These are phyloP conservation scores for Colletotrichum sp. DNA, from an alignment of 2,329 filamentous ascomycete genomes.

Conservation along the genomic window DNA sequence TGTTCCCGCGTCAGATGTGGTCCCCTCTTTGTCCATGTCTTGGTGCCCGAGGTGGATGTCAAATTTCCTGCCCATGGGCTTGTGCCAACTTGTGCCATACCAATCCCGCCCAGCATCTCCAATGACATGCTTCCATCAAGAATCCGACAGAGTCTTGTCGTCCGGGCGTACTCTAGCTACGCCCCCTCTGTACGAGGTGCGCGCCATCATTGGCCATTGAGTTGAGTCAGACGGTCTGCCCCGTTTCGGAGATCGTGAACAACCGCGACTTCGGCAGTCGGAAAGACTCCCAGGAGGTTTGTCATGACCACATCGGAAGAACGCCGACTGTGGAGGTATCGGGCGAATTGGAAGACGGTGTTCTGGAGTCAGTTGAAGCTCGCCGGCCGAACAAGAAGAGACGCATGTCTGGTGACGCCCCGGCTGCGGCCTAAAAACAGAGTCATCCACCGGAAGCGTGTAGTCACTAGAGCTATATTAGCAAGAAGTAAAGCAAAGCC, in stretches of 20 bases:
- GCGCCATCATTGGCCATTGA: neutral
- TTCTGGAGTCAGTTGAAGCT: no score
- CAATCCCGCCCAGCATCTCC: neutral
- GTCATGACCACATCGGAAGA: neutral
- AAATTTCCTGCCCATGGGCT: neutral
- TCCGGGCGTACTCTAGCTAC: neutral
- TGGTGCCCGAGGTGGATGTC: neutral
- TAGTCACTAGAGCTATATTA: no score
- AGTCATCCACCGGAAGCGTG: no score
- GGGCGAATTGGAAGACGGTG: no score
- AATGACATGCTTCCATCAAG: neutral
- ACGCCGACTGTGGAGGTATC: neutral
- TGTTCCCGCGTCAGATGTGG: neutral
- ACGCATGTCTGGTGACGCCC: no score
- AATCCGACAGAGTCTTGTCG: neutral
- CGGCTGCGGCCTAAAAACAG: no score
- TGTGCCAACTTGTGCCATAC: neutral
- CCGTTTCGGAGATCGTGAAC: neutral
- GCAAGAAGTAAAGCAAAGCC: no score
- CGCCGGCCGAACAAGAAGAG: no score
- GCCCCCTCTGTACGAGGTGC: neutral
- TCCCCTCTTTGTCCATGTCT: neutral
- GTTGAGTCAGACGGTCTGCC: neutral
- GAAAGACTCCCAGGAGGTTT: neutral
- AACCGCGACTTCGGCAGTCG: neutral